Conservation (phyloP, 495 filamentous ascomycete genomes). For the Neurospora sublineolata region DNA sequence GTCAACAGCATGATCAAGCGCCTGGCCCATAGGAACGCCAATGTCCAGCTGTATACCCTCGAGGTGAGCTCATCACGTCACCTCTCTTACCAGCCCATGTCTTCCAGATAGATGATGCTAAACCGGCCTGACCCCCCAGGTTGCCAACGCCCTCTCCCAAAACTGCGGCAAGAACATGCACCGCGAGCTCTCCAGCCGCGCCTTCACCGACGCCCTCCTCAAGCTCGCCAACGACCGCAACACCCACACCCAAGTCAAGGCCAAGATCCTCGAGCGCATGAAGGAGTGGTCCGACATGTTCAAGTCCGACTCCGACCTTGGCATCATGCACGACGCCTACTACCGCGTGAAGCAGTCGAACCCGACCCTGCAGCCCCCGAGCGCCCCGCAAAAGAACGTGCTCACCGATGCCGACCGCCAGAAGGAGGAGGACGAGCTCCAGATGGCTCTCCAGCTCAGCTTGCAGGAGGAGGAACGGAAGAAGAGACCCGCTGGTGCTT, state of each 20-base stretch:
- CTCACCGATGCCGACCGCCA: constrained; percentile 84
- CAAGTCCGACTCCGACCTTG: constrained; percentile 75
- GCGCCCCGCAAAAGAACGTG: constrained; percentile 79
- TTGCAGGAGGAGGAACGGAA: constrained; percentile 67
- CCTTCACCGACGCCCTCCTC: constrained; percentile 90
- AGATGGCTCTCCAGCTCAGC: constrained; percentile 87
- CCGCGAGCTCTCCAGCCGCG: constrained; percentile 82
- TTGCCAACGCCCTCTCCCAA: constrained; percentile 87
- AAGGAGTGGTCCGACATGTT: constrained; percentile 95
- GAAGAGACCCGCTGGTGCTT: constrained; percentile 30
- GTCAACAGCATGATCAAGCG: constrained; percentile 92
- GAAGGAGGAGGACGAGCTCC: constrained; percentile 94
- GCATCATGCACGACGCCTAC: constrained; percentile 95
- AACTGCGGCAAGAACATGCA: constrained; percentile 90
- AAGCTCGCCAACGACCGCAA: constrained; percentile 87
- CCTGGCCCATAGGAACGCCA: constrained; percentile 92
- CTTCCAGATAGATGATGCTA: not conserved
- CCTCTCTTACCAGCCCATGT: not conserved
- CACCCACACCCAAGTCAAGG: constrained; percentile 91
- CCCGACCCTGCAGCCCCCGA: constrained; percentile 83
- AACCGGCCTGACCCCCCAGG: constrained; percentile 25
- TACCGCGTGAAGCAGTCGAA: constrained; percentile 75
- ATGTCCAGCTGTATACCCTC: constrained; percentile 96
- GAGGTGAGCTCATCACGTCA: constrained; percentile 46
- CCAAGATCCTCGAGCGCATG: constrained; percentile 94